These are phyloP conservation scores for Penicillium canariense DNA, from an alignment of 495 filamentous ascomycete species.

Conservation along the genomic window DNA sequence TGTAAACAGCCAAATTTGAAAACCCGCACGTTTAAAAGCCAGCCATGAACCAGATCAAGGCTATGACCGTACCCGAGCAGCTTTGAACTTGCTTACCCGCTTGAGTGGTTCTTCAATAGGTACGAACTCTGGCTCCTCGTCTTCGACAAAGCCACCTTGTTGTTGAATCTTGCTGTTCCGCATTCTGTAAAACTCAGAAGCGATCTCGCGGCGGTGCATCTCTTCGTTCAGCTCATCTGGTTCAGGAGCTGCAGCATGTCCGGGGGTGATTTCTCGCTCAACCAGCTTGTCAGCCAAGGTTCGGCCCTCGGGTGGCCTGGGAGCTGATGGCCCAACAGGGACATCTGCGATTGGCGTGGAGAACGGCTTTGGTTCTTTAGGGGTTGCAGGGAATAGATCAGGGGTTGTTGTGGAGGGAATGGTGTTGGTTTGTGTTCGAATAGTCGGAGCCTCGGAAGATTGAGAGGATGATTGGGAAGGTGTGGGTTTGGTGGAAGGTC, in stretches of 20 bases:
- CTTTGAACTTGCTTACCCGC: slow-evolving; percentile 85
- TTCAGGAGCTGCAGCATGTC: slow-evolving; percentile 41
- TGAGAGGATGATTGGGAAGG: slow-evolving; percentile 8
- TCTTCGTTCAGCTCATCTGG: slow-evolving; percentile 73
- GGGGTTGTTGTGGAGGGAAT: slow-evolving; percentile 26
- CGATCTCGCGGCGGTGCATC: slow-evolving; percentile 71
- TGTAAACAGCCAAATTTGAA: neutral
- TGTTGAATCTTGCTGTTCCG: slow-evolving; percentile 76
- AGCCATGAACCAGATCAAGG: no score
- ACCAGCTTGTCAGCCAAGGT: slow-evolving; percentile 59
- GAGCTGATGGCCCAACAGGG: slow-evolving; percentile 20
- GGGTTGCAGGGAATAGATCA: slow-evolving; percentile 42
- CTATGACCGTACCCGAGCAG: slow-evolving; percentile 60
- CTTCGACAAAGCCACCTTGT: slow-evolving; percentile 70
- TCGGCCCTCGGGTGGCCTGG: slow-evolving; percentile 53
- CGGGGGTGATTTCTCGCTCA: slow-evolving; percentile 51
- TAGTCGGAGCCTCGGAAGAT: slow-evolving; percentile 15
- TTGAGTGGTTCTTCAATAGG: slow-evolving; percentile 58
- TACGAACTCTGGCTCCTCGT: slow-evolving; percentile 55
- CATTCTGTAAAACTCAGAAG: slow-evolving; percentile 73
- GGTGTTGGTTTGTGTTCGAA: slow-evolving; percentile 19
- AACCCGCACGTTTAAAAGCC: neutral
- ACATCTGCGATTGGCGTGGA: slow-evolving; percentile 43
- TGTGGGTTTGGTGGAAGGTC: slow-evolving; percentile 7
- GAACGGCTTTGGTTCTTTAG: slow-evolving; percentile 46